phyloP scores from a whole-genome alignment of 73 alveolate species.

The Paramecium pentaurelia region DNA sequence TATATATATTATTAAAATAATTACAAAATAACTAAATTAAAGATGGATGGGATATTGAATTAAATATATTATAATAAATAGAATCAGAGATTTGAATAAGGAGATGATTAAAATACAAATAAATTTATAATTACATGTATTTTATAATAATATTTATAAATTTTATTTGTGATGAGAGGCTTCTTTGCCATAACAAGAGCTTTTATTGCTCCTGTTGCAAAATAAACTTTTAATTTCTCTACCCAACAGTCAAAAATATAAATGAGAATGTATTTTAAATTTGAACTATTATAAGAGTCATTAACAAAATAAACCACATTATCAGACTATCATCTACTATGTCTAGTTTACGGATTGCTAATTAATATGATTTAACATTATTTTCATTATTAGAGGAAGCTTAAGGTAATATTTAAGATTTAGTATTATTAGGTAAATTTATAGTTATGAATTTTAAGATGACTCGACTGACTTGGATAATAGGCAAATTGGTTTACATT shows the following conservation, averaged over 20 bases:
- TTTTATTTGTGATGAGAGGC: constrained; percentile 24
- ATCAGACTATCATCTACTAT: not conserved
- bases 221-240: not conserved
- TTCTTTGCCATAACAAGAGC: constrained; percentile 16
- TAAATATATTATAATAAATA: too few relatives aligned
- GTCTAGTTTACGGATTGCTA: not conserved
- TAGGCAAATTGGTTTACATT: constrained; percentile 45
- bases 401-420: constrained; percentile 9
- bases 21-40: too few relatives aligned
- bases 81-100: not conserved
- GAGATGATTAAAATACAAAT: not conserved
- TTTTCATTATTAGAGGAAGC: constrained; percentile 28
- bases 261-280: not conserved
- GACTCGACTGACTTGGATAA: constrained; percentile 19
- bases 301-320: not conserved
- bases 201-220: constrained; percentile 7
- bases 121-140: not conserved
- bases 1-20: too few relatives aligned
- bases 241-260: not conserved
- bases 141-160: not conserved
- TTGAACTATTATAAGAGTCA: not conserved
- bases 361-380: not conserved
- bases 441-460: not conserved
- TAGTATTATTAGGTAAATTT: not conserved
- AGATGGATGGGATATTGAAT: not conserved